Evolutionary conservation across 2,329 filamentous ascomycete genomes (phyloP).

Genomic region (Monosporascus sp.): DNA sequence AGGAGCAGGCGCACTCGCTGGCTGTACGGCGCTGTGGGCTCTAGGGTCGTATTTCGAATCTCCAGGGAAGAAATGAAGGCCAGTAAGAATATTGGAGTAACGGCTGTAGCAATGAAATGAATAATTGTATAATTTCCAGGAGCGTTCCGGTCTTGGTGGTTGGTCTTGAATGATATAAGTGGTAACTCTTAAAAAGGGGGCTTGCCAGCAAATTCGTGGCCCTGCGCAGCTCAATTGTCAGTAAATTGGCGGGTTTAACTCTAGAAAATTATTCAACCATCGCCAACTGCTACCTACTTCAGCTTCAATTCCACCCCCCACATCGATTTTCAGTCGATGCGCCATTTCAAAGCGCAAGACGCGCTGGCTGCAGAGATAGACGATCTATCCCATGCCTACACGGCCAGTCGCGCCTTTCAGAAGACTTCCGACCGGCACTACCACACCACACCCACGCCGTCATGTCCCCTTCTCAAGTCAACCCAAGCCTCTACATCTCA

Average conservation of each 20-base stretch:
- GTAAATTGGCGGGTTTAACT: too few species aligned
- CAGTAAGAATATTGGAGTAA: neutral
- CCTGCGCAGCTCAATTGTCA: too few species aligned
- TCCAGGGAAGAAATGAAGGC: conserved; percentile 11
- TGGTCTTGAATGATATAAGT: too few species aligned
- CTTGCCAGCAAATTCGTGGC: neutral
- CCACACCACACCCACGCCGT: neutral
- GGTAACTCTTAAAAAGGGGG: neutral
- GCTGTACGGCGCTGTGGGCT: conserved; percentile 56
- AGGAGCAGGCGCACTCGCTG: conserved; percentile 57
- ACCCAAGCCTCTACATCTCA: neutral
- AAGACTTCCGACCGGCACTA: too few species aligned
- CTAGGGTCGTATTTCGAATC: conserved; percentile 48
- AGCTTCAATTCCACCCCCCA: neutral
- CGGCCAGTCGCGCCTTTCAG: too few species aligned
- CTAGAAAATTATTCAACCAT: too few species aligned
- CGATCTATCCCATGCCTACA: too few species aligned
- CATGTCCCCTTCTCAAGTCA: neutral
- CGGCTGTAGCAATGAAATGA: neutral
- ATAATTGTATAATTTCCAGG: neutral
- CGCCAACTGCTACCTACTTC: neutral
- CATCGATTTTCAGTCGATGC: too few species aligned
- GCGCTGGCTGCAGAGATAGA: too few species aligned
- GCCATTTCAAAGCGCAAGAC: too few species aligned
- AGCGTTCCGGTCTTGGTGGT: too few species aligned